These are phyloP conservation scores for Coleophoma crateriformis DNA, from an alignment of 2,329 filamentous ascomycete species.

Conservation along the genomic window DNA sequence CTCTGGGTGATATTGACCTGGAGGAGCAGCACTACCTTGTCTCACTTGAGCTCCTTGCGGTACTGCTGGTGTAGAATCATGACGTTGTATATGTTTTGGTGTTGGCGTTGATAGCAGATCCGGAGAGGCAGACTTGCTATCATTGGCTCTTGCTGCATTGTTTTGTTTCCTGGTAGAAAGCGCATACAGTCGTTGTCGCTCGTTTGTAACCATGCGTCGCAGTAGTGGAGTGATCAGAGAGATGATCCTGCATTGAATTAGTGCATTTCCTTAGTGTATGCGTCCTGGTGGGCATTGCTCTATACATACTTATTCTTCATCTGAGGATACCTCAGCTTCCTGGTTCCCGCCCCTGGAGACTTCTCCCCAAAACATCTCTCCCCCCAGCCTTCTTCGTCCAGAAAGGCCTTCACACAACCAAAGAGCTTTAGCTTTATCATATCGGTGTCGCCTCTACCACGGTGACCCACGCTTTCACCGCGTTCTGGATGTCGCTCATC, in stretches of 20 bases:
- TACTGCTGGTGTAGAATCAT: background rate
- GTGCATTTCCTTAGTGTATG: background rate
- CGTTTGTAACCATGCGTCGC: conserved; percentile 28
- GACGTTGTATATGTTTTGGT: background rate
- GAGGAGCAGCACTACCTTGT: background rate
- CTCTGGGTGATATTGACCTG: background rate
- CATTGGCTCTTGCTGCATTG: conserved; percentile 1
- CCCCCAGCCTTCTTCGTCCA: conserved; percentile 25
- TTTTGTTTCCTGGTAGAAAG: conserved; percentile 13
- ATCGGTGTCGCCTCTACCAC: conserved; percentile 17
- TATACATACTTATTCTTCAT: conserved; percentile 21
- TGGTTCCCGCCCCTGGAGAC: conserved; percentile 6
- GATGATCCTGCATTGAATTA: conserved; percentile 18
- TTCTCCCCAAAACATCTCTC: conserved; percentile 18
- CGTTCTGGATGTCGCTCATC: conserved; percentile 23
- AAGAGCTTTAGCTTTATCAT: conserved; percentile 24
- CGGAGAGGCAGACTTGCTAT: too few species aligned
- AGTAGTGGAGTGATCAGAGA: conserved; percentile 21
- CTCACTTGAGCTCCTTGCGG: background rate
- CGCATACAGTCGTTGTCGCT: conserved; percentile 24
- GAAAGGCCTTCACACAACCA: conserved; percentile 18
- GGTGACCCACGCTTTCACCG: conserved; percentile 19
- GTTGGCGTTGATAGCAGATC: conserved; percentile 1
- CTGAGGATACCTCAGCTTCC: conserved; percentile 24
- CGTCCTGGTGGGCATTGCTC: background rate